Evolutionary conservation across 2,329 filamentous ascomycete species (phyloP).

Genomic region (Calonectria pseudoreteaudii): DNA sequence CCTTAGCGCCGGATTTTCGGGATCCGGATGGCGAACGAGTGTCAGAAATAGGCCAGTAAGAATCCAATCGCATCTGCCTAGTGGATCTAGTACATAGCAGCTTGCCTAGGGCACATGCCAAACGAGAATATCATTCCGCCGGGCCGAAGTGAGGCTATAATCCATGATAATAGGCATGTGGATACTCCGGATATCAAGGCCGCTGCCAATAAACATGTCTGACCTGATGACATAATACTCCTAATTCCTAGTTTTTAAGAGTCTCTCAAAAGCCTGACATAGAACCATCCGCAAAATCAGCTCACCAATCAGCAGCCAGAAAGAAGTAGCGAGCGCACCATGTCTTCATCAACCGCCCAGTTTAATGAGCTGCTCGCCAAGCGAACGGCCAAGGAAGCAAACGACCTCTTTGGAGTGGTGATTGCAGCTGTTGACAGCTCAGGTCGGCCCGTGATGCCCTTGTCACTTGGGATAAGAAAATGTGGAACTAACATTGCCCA

Average conservation of each 20-base stretch:
- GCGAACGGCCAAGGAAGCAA: not conserved
- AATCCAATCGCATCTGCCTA: not conserved
- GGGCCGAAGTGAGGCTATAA: not conserved
- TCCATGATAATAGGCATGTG: not conserved
- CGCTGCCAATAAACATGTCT: not conserved
- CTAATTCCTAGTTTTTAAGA: not conserved
- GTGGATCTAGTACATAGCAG: not conserved
- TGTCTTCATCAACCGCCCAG: not conserved
- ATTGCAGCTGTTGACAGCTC: not conserved
- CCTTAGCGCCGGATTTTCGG: not conserved
- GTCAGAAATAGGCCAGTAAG: not conserved
- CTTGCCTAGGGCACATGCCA: not conserved
- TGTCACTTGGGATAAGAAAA: no score
- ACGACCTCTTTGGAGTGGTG: not conserved
- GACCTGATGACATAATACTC: not conserved
- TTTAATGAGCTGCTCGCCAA: not conserved
- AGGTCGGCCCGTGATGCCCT: not conserved
- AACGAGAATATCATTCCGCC: not conserved
- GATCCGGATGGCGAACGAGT: not conserved
- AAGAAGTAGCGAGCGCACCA: not conserved
- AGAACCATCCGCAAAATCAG: not conserved
- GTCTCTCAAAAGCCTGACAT: not conserved
- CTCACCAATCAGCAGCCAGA: not conserved
- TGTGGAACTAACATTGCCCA: not conserved
- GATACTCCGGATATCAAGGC: not conserved